Percentiles rank a stretch among this genome's conserved stretches.
Conservation (phyloP, 2,329 filamentous ascomycete species). For the Pseudofabraea citricarpa region DNA sequence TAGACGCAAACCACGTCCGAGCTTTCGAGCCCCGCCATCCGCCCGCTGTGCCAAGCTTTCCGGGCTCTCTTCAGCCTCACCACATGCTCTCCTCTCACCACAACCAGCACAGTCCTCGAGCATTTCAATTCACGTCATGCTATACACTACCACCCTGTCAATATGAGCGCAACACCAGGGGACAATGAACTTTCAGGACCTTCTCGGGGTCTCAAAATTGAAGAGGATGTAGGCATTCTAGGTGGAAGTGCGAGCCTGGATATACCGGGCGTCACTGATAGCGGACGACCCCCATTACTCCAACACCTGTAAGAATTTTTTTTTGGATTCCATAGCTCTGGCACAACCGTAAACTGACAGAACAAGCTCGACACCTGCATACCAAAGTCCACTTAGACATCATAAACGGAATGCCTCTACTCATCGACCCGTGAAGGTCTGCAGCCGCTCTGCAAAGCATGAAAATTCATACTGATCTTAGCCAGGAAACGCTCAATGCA, state of each 20-base stretch:
- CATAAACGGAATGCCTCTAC: conserved; percentile 57
- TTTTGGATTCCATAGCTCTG: too few relatives aligned
- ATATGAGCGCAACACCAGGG: conserved; percentile 14
- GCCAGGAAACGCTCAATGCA: conserved; percentile 85
- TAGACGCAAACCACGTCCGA: too few relatives aligned
- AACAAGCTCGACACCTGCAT: conserved; percentile 41
- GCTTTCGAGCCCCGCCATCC: too few relatives aligned
- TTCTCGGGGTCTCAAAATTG: conserved; percentile 19
- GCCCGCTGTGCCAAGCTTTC: too few relatives aligned
- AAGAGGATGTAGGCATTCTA: conserved; percentile 33
- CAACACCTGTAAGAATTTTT: conserved; percentile 22
- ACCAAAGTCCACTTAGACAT: conserved; percentile 59
- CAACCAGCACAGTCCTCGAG: too few relatives aligned
- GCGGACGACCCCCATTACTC: conserved; percentile 31
- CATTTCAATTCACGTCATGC: too few relatives aligned
- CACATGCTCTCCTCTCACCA: too few relatives aligned
- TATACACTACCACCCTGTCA: conserved; percentile 2
- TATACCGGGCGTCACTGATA: conserved; percentile 33
- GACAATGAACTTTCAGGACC: conserved; percentile 14
- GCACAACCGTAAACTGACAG: too few relatives aligned
- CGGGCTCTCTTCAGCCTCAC: conserved; percentile 8
- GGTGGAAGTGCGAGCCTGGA: conserved; percentile 42
- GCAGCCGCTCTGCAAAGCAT: conserved; percentile 9
- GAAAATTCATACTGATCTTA: conserved; percentile 1
- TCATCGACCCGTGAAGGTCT: conserved; percentile 58